Evolutionary conservation across 176 grass and related monocot species (phyloP).

Genomic region (Thalia dealbata): DNA sequence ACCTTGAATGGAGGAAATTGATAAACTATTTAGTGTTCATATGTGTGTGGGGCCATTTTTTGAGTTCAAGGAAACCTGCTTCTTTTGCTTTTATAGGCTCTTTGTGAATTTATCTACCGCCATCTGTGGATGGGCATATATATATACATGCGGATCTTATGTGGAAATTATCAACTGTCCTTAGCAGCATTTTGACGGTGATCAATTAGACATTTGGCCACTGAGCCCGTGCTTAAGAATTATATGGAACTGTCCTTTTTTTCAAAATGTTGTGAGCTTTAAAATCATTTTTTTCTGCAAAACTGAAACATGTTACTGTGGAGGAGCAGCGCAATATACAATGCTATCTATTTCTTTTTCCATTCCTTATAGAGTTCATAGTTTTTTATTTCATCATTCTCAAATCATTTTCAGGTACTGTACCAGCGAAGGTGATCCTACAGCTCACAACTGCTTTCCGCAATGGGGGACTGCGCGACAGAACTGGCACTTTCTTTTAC

Average conservation of each 20-base stretch:
- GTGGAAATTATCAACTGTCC: no score
- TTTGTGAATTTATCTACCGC: no score
- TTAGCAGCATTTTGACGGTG: not conserved
- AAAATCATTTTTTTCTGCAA: not conserved
- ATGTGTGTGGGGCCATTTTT: no score
- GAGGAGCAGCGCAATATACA: not conserved
- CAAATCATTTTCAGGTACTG: slow-evolving; percentile 42
- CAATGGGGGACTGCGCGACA: slow-evolving; percentile 64
- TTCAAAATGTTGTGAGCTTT: not conserved
- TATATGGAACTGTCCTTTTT: not conserved
- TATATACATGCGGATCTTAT: no score
- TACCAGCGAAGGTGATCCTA: slow-evolving; percentile 82
- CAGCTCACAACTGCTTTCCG: slow-evolving; percentile 76
- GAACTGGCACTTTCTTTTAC: slow-evolving; percentile 51
- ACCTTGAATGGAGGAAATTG: not conserved
- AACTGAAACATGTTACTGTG: not conserved
- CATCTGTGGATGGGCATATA: no score
- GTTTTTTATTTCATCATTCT: not conserved
- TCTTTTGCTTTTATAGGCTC: not conserved
- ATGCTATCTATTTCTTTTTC: not conserved
- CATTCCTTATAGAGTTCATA: not conserved
- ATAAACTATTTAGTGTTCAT: no score
- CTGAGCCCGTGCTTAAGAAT: not conserved
- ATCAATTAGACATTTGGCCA: not conserved
- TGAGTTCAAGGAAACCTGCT: no score